A percentile compares a stretch with the other conserved stretches of the same genome.
Evolutionary conservation across 164 flowering plant species (phyloP).

Genomic region (Chimonanthus praecox): DNA sequence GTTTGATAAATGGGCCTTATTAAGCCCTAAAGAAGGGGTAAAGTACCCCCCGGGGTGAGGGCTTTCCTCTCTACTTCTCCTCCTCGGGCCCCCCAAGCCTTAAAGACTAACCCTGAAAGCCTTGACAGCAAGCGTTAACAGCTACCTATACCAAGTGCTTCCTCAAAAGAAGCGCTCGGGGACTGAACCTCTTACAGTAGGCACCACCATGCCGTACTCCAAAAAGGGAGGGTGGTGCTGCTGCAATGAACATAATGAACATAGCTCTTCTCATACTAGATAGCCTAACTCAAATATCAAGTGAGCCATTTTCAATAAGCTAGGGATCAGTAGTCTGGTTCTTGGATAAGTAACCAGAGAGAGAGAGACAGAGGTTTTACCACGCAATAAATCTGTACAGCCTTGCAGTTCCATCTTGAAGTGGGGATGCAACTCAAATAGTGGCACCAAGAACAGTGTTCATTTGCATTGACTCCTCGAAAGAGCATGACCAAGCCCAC

Average conservation of each 20-base stretch:
- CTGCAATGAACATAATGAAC: neutral
- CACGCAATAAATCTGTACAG: slow-evolving; percentile 48
- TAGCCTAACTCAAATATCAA: neutral
- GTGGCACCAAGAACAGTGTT: slow-evolving; percentile 97
- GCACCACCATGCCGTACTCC: neutral
- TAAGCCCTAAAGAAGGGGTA: too few relatives aligned
- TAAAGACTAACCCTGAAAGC: too few relatives aligned
- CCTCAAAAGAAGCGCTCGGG: neutral
- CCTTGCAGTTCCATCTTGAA: slow-evolving; percentile 73
- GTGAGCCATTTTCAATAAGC: neutral
- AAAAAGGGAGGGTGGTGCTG: neutral
- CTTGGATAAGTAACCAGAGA: neutral
- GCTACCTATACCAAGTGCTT: too few relatives aligned
- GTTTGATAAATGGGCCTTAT: too few relatives aligned
- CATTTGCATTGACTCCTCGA: slow-evolving; percentile 69
- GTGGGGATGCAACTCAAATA: slow-evolving; percentile 82
- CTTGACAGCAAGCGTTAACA: too few relatives aligned
- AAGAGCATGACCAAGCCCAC: slow-evolving; percentile 62
- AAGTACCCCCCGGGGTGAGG: too few relatives aligned
- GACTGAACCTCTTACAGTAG: neutral
- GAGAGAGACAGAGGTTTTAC: slow-evolving; percentile 16
- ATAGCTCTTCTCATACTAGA: neutral
- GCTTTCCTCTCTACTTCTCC: too few relatives aligned
- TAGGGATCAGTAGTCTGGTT: neutral
- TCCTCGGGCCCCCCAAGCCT: too few relatives aligned